Base-by-base conservation (phyloP, 2,329 filamentous ascomycete species). In the Exophiala calicioides region DNA sequence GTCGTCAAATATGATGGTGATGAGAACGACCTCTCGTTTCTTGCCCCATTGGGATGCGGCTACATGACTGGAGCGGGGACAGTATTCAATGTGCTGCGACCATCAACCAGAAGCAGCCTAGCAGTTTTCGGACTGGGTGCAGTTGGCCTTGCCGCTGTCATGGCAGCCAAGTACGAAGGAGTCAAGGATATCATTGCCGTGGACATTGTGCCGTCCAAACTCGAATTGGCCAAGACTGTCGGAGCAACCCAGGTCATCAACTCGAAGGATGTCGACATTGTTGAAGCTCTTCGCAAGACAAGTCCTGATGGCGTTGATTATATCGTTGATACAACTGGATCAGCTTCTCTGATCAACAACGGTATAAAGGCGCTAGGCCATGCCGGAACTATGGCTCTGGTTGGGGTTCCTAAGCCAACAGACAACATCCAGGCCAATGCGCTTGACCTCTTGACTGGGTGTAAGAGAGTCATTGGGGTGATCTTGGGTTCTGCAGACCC, bases 161-260 rank as follows among this genome's bases (percentile, higher is more conserved):
- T 65, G 62, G 63, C 58, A 1, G 60, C 61, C 1, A 63, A 59
- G 19, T 42, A 58, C 9, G 7, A 44, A 0, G 26, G 20, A 10
- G 39, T 50, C 13, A 30, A 34, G 16, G 24, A 27, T 8, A 47
- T 77, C 33, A 68, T 77, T 4, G 73, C 67, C 3, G 65, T 75
- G 4, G 74, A 77, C 51, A 59, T 75, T 5, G 62, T 73, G 10
- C 58, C 65, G 7, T 57, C 56, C 3, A 64, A 69, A 20, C 60
- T 77, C 9, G 62, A 65, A 12, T 48, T 76, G 12, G 73, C 74
- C 3, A 16, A n/a, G 6, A 27, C 16, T 4, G 15, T 50, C 16
- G 50, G 50, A 19, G 50, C 50, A 20, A 53, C 39, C 3, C 36
- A 36, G 20, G 26, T 20, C 6, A 21, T 53, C 19, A 29, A 50